Evolutionary conservation across 2,329 filamentous ascomycete species (phyloP), one percentile per base, ranked within the genome.

Genomic region (Colletotrichum agaves): DNA sequence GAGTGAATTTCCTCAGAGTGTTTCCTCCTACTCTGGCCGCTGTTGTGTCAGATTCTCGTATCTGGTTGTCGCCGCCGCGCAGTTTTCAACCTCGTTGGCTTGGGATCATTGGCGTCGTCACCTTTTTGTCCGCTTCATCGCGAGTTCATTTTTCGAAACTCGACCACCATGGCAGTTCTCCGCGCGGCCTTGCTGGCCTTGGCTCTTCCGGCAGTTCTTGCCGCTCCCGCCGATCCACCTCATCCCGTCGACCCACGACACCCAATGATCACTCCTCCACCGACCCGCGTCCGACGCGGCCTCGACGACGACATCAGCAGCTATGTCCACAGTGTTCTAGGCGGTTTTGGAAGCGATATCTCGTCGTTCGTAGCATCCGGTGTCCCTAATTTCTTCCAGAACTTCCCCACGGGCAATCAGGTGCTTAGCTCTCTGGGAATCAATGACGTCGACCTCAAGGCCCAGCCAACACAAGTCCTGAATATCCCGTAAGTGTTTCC

Each of bases 401-500:
- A 85, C 71, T 86, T 93, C 41, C 90, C 91, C 1, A 89, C 85
- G 3, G 89, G 88, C 39, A 80, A 80, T 44, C 79, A 81, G 6
- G 91, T 93, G 1, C 78, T 86, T 74, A 89, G 85, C 71, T 87
- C 85, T 39, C 81, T 92, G 5, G 88, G 86, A 2, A 81, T 93
- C 37, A 81, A 83, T 60, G 84, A 88, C 66, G 78, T 79, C 35
- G 86, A 91, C 59, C 75, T 93, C 41, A 83, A 79, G 53, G 88
- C 90, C 2, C 80, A 84, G 63, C 91, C 91, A 0, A 93, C 91
- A 0, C 85, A 92, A 69, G 90, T 91, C 4, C 78, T 93, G 68
- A 93, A 93, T 70, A 75, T 93, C 8, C 90, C 91, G 78, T 85
- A 73, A 75, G 80, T 76, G 74, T 78, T 75, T 4, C 27, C 7